phyloP scores from a whole-genome alignment of 169 alveolate genomes.

The Theileria annulata region DNA sequence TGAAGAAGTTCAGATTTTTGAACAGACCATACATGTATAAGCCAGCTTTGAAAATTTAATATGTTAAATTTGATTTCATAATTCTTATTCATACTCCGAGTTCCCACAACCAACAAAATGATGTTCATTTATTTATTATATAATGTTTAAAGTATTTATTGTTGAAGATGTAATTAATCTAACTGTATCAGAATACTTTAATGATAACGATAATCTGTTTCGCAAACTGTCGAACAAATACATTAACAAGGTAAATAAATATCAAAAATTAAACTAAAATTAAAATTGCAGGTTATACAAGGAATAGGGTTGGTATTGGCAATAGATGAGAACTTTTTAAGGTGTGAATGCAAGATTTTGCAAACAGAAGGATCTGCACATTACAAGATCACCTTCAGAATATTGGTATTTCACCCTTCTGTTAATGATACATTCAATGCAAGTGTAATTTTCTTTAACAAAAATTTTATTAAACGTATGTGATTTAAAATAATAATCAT shows the following conservation, averaged over 20 bases:
- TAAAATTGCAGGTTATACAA: conserved; percentile 18
- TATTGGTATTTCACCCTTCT: conserved; percentile 53
- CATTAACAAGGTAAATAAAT: conserved; percentile 42
- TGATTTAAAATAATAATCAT: background rate
- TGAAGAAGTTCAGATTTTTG: background rate
- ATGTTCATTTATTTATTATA: background rate
- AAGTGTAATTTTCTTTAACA: conserved; percentile 12
- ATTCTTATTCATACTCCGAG: background rate
- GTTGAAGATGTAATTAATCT: conserved; percentile 46
- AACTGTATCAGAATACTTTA: conserved; percentile 45
- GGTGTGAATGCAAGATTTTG: conserved; percentile 37
- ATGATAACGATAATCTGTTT: conserved; percentile 24
- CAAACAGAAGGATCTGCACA: conserved; percentile 58
- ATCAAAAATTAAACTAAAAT: background rate
- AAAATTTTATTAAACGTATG: conserved; percentile 19
- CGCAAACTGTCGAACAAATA: conserved; percentile 45
- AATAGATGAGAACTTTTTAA: conserved; percentile 20
- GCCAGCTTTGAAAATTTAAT: background rate
- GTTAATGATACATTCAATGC: conserved; percentile 33
- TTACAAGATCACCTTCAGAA: conserved; percentile 28
- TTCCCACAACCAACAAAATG: background rate
- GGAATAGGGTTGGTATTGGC: conserved; percentile 50
- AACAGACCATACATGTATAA: conserved; percentile 9
- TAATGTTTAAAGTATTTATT: conserved; percentile 43
- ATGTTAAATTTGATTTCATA: background rate